Evolutionary conservation across 495 filamentous ascomycete genomes (phyloP).

Genomic region (Penicillium pancosmium): DNA sequence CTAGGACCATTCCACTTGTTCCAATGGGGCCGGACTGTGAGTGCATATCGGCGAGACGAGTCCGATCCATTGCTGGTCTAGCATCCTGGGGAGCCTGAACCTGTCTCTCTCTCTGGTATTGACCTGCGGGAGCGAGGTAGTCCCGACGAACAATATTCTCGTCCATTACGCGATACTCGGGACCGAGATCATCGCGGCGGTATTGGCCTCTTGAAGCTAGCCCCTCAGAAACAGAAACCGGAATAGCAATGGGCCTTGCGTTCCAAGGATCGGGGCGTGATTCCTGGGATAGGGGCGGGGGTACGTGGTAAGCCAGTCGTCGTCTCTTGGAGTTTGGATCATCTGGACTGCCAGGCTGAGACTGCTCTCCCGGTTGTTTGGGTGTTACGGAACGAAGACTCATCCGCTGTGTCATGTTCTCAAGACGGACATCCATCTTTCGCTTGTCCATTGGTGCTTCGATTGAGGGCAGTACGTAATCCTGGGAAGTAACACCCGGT

Average conservation of each 20-base stretch:
- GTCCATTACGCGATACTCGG: conserved; percentile 25
- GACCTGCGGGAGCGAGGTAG: neutral
- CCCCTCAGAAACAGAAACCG: conserved; percentile 15
- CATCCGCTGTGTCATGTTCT: conserved; percentile 38
- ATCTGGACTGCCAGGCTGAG: conserved; percentile 17
- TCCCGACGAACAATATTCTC: conserved; percentile 4
- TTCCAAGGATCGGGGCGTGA: conserved; percentile 16
- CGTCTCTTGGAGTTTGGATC: conserved; percentile 37
- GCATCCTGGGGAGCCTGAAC: conserved; percentile 15
- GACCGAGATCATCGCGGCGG: conserved; percentile 22
- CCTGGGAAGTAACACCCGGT: conserved; percentile 29
- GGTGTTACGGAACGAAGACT: conserved; percentile 44
- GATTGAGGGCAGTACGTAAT: conserved; percentile 44
- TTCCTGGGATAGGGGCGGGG: conserved; percentile 7
- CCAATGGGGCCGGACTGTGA: conserved; percentile 16
- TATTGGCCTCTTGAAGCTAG: conserved; percentile 23
- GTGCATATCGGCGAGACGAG: conserved; percentile 16
- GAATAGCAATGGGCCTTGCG: conserved; percentile 16
- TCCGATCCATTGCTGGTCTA: conserved; percentile 22
- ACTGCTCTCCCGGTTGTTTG: conserved; percentile 19
- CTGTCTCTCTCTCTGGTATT: neutral
- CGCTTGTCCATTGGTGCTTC: conserved; percentile 35
- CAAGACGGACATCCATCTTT: conserved; percentile 32
- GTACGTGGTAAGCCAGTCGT: conserved; percentile 32
- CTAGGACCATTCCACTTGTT: conserved; percentile 17